Conservation (phyloP, 345 rosid species). For the Linum lewisii region DNA sequence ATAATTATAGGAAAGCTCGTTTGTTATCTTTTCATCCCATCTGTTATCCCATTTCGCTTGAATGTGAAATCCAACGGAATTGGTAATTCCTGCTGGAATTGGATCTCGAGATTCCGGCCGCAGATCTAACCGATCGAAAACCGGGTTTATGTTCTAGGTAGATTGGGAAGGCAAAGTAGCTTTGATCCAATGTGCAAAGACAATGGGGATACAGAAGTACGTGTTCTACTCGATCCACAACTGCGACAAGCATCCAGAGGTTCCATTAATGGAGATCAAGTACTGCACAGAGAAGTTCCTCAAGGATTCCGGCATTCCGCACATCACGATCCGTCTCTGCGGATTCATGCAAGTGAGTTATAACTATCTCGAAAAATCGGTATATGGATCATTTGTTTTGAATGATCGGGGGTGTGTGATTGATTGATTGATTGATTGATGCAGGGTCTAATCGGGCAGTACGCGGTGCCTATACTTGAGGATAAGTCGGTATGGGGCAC, state of each 20-base stretch:
- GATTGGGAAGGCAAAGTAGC: conserved; percentile 99
- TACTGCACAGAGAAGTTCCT: conserved; percentile 91
- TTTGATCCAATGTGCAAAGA: conserved; percentile 91
- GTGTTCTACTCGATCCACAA: conserved; percentile 89
- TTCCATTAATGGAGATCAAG: conserved; percentile 93
- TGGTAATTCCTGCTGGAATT: not conserved
- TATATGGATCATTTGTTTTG: no score
- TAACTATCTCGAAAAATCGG: no score
- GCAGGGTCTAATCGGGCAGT: conserved; percentile 92
- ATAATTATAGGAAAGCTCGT: no score
- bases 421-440: conserved; percentile 6
- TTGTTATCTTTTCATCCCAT: no score
- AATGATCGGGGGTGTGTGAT: no score
- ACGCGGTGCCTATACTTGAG: conserved; percentile 90
- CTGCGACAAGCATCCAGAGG: conserved; percentile 97
- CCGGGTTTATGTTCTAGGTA: conserved; percentile 64
- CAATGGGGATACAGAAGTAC: conserved; percentile 93
- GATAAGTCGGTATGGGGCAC: conserved; percentile 99
- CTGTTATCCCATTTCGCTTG: no score
- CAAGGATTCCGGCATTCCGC: conserved; percentile 61
- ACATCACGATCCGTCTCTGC: conserved; percentile 61
- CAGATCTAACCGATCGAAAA: not conserved
- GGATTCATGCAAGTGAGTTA: conserved; percentile 90
- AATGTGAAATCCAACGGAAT: not conserved
- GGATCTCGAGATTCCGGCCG: no score